Evolutionary conservation across 768 basidiomycete genomes (phyloP), one percentile per base, ranked within the genome.

Genomic region (Peribolospora kevripleyi): DNA sequence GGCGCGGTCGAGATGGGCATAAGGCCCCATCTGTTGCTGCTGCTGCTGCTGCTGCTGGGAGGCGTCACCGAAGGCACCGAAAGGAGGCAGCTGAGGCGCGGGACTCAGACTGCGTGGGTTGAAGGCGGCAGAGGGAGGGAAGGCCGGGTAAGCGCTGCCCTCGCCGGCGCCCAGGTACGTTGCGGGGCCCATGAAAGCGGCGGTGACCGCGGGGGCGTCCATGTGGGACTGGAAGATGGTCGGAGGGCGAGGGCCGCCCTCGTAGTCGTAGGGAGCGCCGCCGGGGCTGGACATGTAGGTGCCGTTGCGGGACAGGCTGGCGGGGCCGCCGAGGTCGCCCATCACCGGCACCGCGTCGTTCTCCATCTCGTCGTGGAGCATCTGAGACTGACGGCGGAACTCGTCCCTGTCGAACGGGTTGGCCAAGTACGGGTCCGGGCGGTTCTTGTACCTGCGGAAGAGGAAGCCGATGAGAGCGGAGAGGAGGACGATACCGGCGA

Each of bases 391-490:
- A 5, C 59, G 57, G 4, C 55, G 55, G 51, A 58, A 60, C 41
- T 57, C 59, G 53, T 60, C 59, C 43, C 50, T 54, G 53, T 60
- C 59, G 51, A 60, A 60, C 13, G 59, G 59, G 25, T 57, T 58
- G 37, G 54, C 42, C 48, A 54, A 50, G 46, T 58, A 53, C 9
- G 55, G 55, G 41, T 60, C 59, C 42, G 54, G n/a, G 9, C 38
- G 38, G 25, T 51, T 43, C 9, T 53, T 53, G 47, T 47, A 49
- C 56, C 53, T 54, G 51, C 55, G 55, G 59, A 58, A 56, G 11
- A 60, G 9, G 49, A 42, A 58, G 6, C 55, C 57, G 40, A 46
- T 49, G 7, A 51, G 42, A 1, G 57, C 50, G 5, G 55, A 55
- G 14, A 60, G 25, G 37, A 55, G 46, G 5, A 56, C 52, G 48